phyloP scores from a whole-genome alignment of 257 asterid species.

The Primulina eburnea region DNA sequence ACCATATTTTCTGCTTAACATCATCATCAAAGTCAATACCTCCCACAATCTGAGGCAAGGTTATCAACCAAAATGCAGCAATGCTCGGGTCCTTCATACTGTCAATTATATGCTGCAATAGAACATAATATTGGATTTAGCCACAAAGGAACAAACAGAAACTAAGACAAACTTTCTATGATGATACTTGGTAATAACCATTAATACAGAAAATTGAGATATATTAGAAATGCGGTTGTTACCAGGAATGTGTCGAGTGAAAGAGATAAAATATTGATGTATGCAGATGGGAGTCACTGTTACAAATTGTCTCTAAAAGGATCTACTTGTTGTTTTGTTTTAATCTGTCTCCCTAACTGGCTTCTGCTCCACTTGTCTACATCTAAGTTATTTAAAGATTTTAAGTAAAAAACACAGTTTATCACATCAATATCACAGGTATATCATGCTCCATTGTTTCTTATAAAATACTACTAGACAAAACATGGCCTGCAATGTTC shows the following conservation, averaged over 20 bases:
- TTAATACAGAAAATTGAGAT: background rate
- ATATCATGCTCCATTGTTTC: background rate
- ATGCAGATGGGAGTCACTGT: background rate
- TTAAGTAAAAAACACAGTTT: background rate
- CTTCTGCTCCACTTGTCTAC: slow-evolving; percentile 2
- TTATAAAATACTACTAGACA: background rate
- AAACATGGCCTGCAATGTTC: background rate
- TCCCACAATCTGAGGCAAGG: slow-evolving; percentile 88
- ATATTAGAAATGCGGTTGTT: slow-evolving; percentile 2
- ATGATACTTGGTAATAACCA: slow-evolving; percentile 1
- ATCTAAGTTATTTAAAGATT: background rate
- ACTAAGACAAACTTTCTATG: slow-evolving; percentile 18
- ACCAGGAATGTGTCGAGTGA: background rate
- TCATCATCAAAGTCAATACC: slow-evolving; percentile 86
- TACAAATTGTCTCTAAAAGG: too few relatives aligned
- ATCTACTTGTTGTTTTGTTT: background rate
- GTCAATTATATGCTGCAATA: slow-evolving; percentile 79
- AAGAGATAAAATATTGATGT: background rate
- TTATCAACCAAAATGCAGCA: slow-evolving; percentile 95
- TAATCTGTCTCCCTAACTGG: background rate
- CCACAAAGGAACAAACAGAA: slow-evolving; percentile 3
- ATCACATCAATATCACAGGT: background rate
- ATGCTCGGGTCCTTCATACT: slow-evolving; percentile 98
- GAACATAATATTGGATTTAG: slow-evolving; percentile 25
- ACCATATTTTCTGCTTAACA: slow-evolving; percentile 92